Base-by-base conservation (phyloP, 148 eudicot species). In the Cornus suecica region DNA sequence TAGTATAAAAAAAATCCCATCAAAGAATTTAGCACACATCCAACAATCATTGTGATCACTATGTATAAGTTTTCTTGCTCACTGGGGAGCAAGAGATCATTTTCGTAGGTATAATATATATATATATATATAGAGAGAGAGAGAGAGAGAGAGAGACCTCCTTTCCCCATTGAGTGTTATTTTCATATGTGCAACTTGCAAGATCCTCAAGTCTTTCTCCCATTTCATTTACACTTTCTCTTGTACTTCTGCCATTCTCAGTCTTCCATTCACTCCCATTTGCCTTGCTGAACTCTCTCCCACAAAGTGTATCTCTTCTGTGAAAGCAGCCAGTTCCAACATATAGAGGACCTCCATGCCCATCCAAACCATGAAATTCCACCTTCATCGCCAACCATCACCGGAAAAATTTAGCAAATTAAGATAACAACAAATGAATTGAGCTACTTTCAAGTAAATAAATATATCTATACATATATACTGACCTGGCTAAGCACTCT, bases 261-360 rank as follows among this genome's bases (percentile, higher is more conserved):
- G 11, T 63, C 73, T 56, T 82, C 97, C 89, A 84, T 1, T 84
- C 73, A 26, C 75, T 71, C 68, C 54, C 74, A 68, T 71, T 71
- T 62, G 69, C 86, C 67, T 83, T 77, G 29, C 72, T 83, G 71
- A 78, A 88, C 52, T 78, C 84, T 71, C 71, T 84, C 24, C 98
- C 98, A 65, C 87, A 83, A 0, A 94, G 71, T 41, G 79, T 73
- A 5, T 90, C 97, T 86, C 98, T 84, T 60, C 88, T 84, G 72
- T 92, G 98, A 74, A 94, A 94, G 80, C 98, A 94, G 45, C 95
- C 93, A 2, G 87, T 89, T 77, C 98, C 98, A 27, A 87, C 41
- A 18, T 94, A 94, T 11, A 83, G 13, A 52, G 97, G 94, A 61
- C 98, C 98, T 72, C 96, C 98, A 78, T 79, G 4, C 9, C 94